These are phyloP conservation scores for Dioszegia hungarica DNA, from an alignment of 768 basidiomycete species.

Conservation along the genomic window DNA sequence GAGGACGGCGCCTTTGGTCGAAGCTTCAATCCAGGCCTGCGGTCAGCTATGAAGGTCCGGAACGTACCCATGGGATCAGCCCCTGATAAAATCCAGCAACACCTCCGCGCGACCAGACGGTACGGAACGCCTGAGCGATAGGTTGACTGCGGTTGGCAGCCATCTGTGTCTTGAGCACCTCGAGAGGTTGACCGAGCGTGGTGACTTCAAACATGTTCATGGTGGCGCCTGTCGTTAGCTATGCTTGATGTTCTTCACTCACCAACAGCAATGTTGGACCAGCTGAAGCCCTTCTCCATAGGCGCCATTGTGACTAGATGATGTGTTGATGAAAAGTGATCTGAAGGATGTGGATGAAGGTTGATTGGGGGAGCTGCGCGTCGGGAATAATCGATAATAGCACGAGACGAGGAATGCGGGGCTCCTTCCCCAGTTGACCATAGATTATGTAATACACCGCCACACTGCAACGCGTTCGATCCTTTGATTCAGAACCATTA, in stretches of 20 bases:
- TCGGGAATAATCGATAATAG: background rate
- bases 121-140: slow-evolving; percentile 76
- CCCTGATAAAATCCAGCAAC: slow-evolving; percentile 90
- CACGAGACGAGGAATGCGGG: too few species aligned
- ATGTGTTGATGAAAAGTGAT: background rate
- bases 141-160: slow-evolving; percentile 89
- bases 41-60: background rate
- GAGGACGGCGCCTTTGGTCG: slow-evolving; percentile 93
- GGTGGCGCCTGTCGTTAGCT: slow-evolving; percentile 64
- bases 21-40: slow-evolving; percentile 99
- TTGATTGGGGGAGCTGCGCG: background rate
- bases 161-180: slow-evolving; percentile 99
- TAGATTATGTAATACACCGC: too few species aligned
- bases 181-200: slow-evolving; percentile 93
- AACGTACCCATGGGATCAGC: slow-evolving; percentile 90
- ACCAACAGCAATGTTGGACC: slow-evolving; percentile 52
- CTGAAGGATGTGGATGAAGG: too few species aligned
- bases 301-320: slow-evolving; percentile 56
- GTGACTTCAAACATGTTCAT: slow-evolving; percentile 97
- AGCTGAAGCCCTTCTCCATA: slow-evolving; percentile 49
- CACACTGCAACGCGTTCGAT: background rate
- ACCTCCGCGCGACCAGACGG: slow-evolving; percentile 90
- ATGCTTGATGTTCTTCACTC: slow-evolving; percentile 5
- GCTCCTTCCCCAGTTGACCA: too few species aligned
- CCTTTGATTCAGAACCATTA: too few species aligned